These are phyloP conservation scores for Pythium myriotylum DNA, from an alignment of 352 stramenopile species.

Conservation along the genomic window DNA sequence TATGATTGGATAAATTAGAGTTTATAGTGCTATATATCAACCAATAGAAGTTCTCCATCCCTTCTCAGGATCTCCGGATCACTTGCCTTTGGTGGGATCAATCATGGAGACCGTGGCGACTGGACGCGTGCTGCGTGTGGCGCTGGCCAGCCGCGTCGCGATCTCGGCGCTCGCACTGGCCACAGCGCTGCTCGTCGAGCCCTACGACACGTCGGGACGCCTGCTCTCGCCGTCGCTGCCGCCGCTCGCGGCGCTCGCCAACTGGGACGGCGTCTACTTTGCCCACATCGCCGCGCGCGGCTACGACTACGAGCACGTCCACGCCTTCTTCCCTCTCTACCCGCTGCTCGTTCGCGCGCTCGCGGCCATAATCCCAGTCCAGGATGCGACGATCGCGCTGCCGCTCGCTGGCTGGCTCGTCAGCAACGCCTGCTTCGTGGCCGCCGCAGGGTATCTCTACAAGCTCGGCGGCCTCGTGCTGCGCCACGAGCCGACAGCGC, in stretches of 20 bases:
- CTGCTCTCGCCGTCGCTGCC: conserved; percentile 9
- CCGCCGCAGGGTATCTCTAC: conserved; percentile 74
- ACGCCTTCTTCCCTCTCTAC: conserved; percentile 87
- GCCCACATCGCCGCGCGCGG: conserved; percentile 65
- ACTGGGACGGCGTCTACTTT: conserved; percentile 90
- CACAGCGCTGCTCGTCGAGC: conserved; percentile 46
- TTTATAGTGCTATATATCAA: neutral
- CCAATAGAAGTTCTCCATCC: no score
- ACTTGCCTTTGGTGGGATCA: no score
- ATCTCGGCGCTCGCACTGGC: conserved; percentile 50
- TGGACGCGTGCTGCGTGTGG: conserved; percentile 47
- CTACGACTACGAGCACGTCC: conserved; percentile 87
- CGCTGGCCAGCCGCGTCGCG: conserved; percentile 43
- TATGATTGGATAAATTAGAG: conserved; percentile 38
- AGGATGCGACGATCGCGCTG: conserved; percentile 28
- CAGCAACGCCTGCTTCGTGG: conserved; percentile 76
- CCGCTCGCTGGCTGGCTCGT: conserved; percentile 58
- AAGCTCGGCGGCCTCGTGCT: conserved; percentile 60
- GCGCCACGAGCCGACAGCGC: conserved; percentile 48
- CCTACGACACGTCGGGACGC: neutral
- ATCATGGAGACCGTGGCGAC: conserved; percentile 21
- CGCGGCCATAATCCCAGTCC: conserved; percentile 21
- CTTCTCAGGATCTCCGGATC: no score
- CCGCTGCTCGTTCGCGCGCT: conserved; percentile 52
- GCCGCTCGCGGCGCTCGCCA: conserved; percentile 50